Evolutionary conservation across 2,329 filamentous ascomycete genomes (phyloP), one percentile per base, ranked within the genome.

Genomic region (Beauveria medogensis): DNA sequence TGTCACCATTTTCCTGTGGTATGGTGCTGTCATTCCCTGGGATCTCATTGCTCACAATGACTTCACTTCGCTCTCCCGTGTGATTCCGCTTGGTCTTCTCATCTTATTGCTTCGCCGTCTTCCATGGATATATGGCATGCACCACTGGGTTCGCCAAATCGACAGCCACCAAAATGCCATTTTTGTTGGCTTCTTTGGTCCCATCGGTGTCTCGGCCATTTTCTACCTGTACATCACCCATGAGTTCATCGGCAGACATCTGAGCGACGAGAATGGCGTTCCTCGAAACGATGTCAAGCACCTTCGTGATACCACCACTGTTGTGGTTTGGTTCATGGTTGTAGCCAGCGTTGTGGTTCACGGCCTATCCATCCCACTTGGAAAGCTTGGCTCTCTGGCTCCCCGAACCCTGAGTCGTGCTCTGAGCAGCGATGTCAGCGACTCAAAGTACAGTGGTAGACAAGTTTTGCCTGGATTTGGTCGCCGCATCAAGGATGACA

Each of bases 111-210:
- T 96, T 22, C 83, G 92, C 44, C 86, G 92, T 2, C 78, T 92
- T 7, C 92, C 92, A 0, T 84, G 91, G 70, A 80, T 97, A 0
- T 82, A 91, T 57, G 82, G 80, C 0, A 78, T 93, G 72, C 88
- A 92, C 70, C 88, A 82, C 66, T 81, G 82, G 62, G 92, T 96
- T 50, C 89, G 83, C 34, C 91, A 96, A 70, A 92, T 96, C 47
- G 83, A 91, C 61, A 80, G 88, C 46, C 73, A 82, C 34, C 82
- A 83, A 4, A 91, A 96, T 66, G 91, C 91, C 2, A 75, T 90
- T 0, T 96, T 96, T 68, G 90, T 94, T 8, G 92, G 92, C 0
- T 96, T 96, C 77, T 97, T 97, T 65, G 92, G 92, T 0, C 92
- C 92, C 0, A 92, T 97, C 60, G 92, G 93, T 3, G 92, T 96